Conservation (phyloP, 140 eudicot genomes). For the Ambrosia hybrid region DNA sequence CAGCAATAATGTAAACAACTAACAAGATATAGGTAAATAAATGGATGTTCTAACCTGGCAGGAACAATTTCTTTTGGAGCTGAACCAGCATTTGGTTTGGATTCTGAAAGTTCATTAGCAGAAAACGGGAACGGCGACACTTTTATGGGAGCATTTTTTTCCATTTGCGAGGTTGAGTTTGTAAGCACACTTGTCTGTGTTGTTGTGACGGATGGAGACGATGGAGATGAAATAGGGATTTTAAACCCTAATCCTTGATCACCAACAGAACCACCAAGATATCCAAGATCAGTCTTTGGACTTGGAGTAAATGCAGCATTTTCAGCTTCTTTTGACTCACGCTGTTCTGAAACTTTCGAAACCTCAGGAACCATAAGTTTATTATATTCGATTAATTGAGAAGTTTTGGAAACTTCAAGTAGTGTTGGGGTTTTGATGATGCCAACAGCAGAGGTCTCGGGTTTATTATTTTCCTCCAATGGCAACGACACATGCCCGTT, state of each 20-base stretch:
- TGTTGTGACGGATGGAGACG: conserved; percentile 26
- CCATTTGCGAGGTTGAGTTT: conserved; percentile 29
- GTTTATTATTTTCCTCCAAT: conserved; percentile 25
- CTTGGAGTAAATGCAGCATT: neutral
- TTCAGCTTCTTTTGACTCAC: conserved; percentile 28
- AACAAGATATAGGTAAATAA: neutral
- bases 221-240: conserved; percentile 28
- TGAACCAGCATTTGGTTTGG: conserved; percentile 20
- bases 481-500: conserved; percentile 38
- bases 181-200: conserved; percentile 21
- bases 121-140: conserved; percentile 29
- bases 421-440: conserved; percentile 1
- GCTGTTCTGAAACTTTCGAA: conserved; percentile 24
- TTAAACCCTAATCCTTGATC: conserved; percentile 29
- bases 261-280: conserved; percentile 19
- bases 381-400: conserved; percentile 24
- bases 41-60: conserved; percentile 40
- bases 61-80: conserved; percentile 31
- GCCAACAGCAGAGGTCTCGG: conserved; percentile 31
- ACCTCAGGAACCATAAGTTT: conserved; percentile 26
- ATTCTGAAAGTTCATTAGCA: conserved; percentile 24
- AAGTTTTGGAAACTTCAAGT: conserved; percentile 12
- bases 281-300: no score
- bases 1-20: conserved; percentile 1
- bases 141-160: conserved; percentile 26